Percentiles rank a stretch among this genome's conserved stretches.
Evolutionary conservation across 2,329 filamentous ascomycete genomes (phyloP).

Genomic region (Furcasterigmium furcatum): DNA sequence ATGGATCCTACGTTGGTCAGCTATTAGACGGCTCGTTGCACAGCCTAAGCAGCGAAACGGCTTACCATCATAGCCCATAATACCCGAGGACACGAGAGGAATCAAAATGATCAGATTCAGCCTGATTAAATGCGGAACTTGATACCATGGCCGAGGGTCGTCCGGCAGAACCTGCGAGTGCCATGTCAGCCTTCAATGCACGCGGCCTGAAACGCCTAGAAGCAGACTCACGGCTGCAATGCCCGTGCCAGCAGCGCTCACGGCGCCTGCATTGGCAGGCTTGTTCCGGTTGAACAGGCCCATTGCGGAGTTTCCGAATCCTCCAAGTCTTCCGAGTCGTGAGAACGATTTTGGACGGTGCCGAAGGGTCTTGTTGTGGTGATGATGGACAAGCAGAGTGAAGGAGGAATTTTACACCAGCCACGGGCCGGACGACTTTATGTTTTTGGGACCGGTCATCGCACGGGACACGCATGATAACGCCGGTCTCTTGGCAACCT

Average conservation of each 20-base stretch:
- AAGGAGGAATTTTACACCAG: too few species aligned
- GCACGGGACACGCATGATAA: too few species aligned
- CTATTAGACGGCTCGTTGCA: too few species aligned
- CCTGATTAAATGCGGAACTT: slow-evolving; percentile 36
- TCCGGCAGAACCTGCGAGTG: slow-evolving; percentile 29
- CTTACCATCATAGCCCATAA: slow-evolving; percentile 17
- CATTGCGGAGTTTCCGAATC: neutral
- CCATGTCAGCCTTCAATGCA: slow-evolving; percentile 10
- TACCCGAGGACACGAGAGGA: slow-evolving; percentile 17
- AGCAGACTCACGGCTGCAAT: neutral
- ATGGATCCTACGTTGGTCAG: slow-evolving; percentile 23
- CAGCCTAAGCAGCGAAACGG: neutral
- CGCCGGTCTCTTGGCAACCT: too few species aligned
- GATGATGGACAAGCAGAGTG: too few species aligned
- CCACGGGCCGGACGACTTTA: too few species aligned
- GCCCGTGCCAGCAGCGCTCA: neutral
- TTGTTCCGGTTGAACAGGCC: neutral
- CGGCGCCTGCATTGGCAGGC: neutral
- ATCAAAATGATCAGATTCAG: slow-evolving; percentile 41
- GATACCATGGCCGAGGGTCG: slow-evolving; percentile 37
- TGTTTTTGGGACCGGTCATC: too few species aligned
- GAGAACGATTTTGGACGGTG: too few species aligned
- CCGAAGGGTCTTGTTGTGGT: too few species aligned
- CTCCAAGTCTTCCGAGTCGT: neutral
- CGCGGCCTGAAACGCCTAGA: too few species aligned